Conservation (phyloP, 2,329 filamentous ascomycete genomes). For the Aspergillus jensenii region DNA sequence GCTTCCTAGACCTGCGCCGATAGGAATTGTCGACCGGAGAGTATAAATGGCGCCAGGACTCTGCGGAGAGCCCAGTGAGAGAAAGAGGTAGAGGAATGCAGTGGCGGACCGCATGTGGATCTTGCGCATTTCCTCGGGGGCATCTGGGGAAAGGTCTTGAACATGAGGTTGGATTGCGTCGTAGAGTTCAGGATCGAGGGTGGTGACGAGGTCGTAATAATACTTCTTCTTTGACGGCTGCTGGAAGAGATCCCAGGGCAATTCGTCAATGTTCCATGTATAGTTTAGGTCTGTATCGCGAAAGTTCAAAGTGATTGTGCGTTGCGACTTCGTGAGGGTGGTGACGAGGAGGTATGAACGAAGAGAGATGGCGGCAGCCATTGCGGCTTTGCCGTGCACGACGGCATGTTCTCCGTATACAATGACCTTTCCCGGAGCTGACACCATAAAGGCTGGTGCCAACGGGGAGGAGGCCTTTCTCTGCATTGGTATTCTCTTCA, state of each 20-base stretch:
- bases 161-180: constrained; percentile 79
- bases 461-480: constrained; percentile 56
- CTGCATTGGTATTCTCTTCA: constrained; percentile 18
- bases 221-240: constrained; percentile 84
- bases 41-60: constrained; percentile 86
- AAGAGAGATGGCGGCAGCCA: constrained; percentile 91
- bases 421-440: constrained; percentile 96
- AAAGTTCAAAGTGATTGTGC: constrained; percentile 84
- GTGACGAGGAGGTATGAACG: constrained; percentile 96
- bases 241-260: constrained; percentile 84
- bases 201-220: constrained; percentile 86
- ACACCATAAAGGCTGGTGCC: constrained; percentile 94
- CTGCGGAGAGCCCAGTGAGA: constrained; percentile 76
- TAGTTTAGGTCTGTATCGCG: constrained; percentile 87
- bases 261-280: constrained; percentile 88
- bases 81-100: constrained; percentile 88
- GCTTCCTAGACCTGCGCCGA: constrained; percentile 85
- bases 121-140: constrained; percentile 71
- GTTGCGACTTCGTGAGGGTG: constrained; percentile 85
- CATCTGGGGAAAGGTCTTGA: constrained; percentile 64
- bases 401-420: constrained; percentile 97
- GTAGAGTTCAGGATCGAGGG: constrained; percentile 79
- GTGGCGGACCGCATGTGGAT: constrained; percentile 79
- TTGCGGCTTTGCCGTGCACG: constrained; percentile 94
- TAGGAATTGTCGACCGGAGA: constrained; percentile 88